A percentile compares a stretch with the other conserved stretches of the same genome.
phyloP scores from a whole-genome alignment of 495 filamentous ascomycete genomes.

The Lasiosphaeria hispida region DNA sequence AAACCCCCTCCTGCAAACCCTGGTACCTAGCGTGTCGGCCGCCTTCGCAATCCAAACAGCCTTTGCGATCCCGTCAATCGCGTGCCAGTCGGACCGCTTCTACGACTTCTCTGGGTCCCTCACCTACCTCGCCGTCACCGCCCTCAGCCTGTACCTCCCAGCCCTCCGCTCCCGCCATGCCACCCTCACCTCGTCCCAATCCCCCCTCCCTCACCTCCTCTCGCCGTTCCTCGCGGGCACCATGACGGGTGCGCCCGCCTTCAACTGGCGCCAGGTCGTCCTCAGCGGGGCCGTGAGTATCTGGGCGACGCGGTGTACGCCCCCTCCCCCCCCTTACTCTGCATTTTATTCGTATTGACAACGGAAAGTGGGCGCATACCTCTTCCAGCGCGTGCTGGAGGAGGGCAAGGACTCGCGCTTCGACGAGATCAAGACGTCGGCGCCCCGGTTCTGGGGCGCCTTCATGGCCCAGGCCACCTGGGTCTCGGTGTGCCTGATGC shows the following conservation, averaged over 20 bases:
- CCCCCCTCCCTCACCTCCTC: constrained; percentile 45
- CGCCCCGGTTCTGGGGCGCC: constrained; percentile 51
- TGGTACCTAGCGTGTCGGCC: constrained; percentile 56
- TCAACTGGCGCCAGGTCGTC: constrained; percentile 62
- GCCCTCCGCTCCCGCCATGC: constrained; percentile 50
- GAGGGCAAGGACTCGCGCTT: constrained; percentile 60
- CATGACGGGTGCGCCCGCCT: constrained; percentile 30
- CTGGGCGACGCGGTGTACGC: constrained; percentile 57
- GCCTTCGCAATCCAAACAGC: constrained; percentile 55
- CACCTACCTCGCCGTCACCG: constrained; percentile 59
- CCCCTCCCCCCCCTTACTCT: background rate
- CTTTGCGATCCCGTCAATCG: constrained; percentile 58
- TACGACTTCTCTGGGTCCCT: constrained; percentile 63
- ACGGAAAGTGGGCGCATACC: constrained; percentile 54
- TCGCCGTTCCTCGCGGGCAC: constrained; percentile 33
- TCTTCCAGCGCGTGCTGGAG: constrained; percentile 54
- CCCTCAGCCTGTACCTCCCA: constrained; percentile 58
- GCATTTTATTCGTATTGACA: background rate
- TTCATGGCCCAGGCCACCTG: constrained; percentile 61
- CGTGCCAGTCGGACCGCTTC: constrained; percentile 57
- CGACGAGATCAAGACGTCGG: constrained; percentile 54
- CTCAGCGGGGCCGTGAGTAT: constrained; percentile 54
- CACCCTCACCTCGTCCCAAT: constrained; percentile 31
- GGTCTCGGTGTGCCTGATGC: constrained; percentile 61
- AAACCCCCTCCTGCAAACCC: constrained; percentile 57